Evolutionary conservation across 2,329 filamentous ascomycete species (phyloP).

Genomic region (Nectriaceae sp.): DNA sequence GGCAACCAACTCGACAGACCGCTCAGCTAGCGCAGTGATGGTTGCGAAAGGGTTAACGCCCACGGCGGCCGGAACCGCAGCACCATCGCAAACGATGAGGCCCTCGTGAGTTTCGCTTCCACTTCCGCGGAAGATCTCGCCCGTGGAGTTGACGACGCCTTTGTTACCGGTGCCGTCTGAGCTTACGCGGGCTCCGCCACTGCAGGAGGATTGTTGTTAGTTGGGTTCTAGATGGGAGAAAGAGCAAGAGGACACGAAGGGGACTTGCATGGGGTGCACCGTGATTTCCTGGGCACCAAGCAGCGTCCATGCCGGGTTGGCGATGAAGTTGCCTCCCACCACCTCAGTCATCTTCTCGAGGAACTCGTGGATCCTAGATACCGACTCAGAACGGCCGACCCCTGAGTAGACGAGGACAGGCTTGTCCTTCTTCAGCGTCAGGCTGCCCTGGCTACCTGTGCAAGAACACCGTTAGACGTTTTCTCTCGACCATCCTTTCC

Average conservation of each 20-base stretch:
- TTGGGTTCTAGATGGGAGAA: not conserved
- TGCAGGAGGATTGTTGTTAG: not conserved
- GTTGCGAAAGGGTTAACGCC: constrained; percentile 70
- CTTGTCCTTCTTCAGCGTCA: constrained; percentile 61
- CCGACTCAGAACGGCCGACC: constrained; percentile 56
- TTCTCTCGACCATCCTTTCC: fast-evolving
- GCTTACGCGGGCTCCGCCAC: constrained; percentile 64
- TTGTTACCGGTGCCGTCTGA: constrained; percentile 55
- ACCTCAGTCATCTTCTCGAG: constrained; percentile 56
- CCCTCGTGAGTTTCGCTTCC: constrained; percentile 55
- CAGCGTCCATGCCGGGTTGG: constrained; percentile 59
- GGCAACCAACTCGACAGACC: constrained; percentile 50
- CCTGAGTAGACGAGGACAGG: constrained; percentile 61
- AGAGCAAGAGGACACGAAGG: not conserved
- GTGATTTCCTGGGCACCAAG: constrained; percentile 61
- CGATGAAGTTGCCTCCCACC: constrained; percentile 61
- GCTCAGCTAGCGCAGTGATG: constrained; percentile 68
- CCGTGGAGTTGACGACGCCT: constrained; percentile 63
- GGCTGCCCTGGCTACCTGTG: constrained; percentile 57
- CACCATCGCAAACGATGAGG: constrained; percentile 62
- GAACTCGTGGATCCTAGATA: constrained; percentile 52
- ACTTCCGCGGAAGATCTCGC: constrained; percentile 58
- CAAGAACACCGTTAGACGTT: not conserved
- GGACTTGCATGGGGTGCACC: constrained; percentile 62
- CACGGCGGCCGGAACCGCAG: constrained; percentile 62